phyloP scores from a whole-genome alignment of 108 stramenopile genomes.

The Skeletonema costatum region DNA sequence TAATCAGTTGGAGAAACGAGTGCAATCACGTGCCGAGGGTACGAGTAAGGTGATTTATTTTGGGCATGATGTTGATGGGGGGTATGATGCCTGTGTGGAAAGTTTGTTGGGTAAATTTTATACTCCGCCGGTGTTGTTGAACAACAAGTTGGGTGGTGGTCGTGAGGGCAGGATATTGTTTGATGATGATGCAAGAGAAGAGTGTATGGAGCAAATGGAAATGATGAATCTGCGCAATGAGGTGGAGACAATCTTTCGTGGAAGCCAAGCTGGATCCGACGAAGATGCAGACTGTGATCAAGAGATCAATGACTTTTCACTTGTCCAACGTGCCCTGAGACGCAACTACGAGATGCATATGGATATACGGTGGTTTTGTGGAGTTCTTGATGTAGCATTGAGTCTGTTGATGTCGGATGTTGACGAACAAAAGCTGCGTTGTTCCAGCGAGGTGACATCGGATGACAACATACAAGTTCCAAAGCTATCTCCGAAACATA shows the following conservation, averaged over 20 bases:
- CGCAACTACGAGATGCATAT: constrained; percentile 56
- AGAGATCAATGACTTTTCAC: constrained; percentile 28
- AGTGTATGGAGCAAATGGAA: constrained; percentile 12
- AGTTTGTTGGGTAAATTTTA: constrained; percentile 59
- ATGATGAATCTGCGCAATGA: constrained; percentile 37
- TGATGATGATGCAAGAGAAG: not conserved
- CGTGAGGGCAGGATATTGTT: not conserved
- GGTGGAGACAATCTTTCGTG: constrained; percentile 33
- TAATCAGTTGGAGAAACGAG: constrained; percentile 76
- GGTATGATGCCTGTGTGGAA: constrained; percentile 51
- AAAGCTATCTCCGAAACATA: constrained; percentile 45
- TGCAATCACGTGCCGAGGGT: constrained; percentile 80
- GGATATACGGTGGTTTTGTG: constrained; percentile 82
- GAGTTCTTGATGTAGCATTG: constrained; percentile 66
- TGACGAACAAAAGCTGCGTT: constrained; percentile 29
- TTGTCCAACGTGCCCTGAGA: constrained; percentile 44
- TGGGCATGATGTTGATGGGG: constrained; percentile 13
- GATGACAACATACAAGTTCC: constrained; percentile 1
- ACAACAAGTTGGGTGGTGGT: not conserved
- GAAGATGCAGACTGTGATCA: not conserved
- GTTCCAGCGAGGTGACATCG: constrained; percentile 25
- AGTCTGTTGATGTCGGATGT: constrained; percentile 36
- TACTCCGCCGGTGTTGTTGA: constrained; percentile 8
- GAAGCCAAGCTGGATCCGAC: constrained; percentile 1
- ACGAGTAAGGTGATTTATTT: constrained; percentile 69